Evolutionary conservation across 331 rosid genomes (phyloP).

Genomic region (Phaseolus coccineus): DNA sequence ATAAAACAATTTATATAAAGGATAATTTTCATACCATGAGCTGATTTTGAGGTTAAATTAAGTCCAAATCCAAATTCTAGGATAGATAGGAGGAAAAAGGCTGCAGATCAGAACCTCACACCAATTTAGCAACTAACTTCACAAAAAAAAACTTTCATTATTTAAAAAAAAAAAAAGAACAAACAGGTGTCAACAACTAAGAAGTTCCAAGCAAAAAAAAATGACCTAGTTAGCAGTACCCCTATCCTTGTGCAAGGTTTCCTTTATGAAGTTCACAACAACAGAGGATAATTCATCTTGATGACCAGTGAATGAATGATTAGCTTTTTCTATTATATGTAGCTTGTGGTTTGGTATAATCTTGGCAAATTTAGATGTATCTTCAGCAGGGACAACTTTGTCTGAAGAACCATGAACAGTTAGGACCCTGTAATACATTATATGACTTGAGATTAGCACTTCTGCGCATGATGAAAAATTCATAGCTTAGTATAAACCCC

Average conservation of each 20-base stretch:
- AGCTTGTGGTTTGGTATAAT: slow-evolving; percentile 70
- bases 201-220: background rate
- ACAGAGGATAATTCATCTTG: slow-evolving; percentile 65
- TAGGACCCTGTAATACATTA: slow-evolving; percentile 45
- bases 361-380: slow-evolving; percentile 68
- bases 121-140: background rate
- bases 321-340: slow-evolving; percentile 71
- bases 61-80: too few species aligned
- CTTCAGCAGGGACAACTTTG: slow-evolving; percentile 57
- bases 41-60: too few species aligned
- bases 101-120: too few species aligned
- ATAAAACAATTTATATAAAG: too few species aligned
- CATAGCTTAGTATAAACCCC: background rate
- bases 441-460: slow-evolving; percentile 29
- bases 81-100: too few species aligned
- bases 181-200: background rate
- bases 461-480: slow-evolving; percentile 17
- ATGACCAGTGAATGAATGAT: slow-evolving; percentile 69
- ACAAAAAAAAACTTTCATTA: background rate
- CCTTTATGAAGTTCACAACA: slow-evolving; percentile 51
- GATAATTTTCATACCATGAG: too few species aligned
- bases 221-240: slow-evolving; percentile 34
- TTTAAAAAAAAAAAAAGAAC: background rate
- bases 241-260: slow-evolving; percentile 44
- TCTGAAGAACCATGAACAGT: slow-evolving; percentile 76